Percentiles rank a stretch among this genome's conserved stretches.
Conservation (phyloP, 768 basidiomycete genomes). For the Amanita exitialis region DNA sequence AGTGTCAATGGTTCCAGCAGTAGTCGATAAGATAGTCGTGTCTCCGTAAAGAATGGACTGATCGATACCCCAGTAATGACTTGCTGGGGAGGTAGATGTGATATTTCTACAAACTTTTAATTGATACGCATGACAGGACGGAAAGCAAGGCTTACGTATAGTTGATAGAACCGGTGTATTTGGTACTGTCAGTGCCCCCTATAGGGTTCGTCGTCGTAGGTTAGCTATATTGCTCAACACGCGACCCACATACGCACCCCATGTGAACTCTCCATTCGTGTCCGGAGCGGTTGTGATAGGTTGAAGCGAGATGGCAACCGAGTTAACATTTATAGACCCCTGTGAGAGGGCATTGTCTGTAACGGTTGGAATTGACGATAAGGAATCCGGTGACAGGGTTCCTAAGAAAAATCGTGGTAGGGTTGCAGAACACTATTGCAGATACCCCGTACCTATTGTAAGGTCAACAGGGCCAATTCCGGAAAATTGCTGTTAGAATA, state of each 20-base stretch:
- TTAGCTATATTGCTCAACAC: slow-evolving; percentile 12
- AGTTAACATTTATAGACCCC: slow-evolving; percentile 27
- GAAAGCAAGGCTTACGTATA: slow-evolving; percentile 24
- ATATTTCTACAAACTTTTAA: slow-evolving; percentile 23
- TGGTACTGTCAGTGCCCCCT: slow-evolving; percentile 35
- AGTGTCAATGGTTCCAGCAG: slow-evolving; percentile 54
- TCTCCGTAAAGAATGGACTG: slow-evolving; percentile 43
- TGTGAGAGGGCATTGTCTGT: slow-evolving; percentile 39
- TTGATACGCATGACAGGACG: not conserved
- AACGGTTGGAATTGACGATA: slow-evolving; percentile 38
- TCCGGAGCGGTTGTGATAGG: slow-evolving; percentile 26
- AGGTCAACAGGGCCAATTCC: slow-evolving; percentile 60
- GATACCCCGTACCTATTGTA: slow-evolving; percentile 27
- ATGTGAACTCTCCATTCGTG: slow-evolving; percentile 44
- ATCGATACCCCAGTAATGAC: slow-evolving; percentile 50
- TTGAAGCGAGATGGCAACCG: slow-evolving; percentile 41
- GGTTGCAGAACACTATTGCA: not conserved
- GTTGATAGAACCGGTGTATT: slow-evolving; percentile 31
- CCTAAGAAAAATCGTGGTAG: slow-evolving; percentile 11
- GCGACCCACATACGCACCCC: slow-evolving; percentile 24
- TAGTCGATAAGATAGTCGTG: slow-evolving; percentile 31
- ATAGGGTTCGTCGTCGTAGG: slow-evolving; percentile 6
- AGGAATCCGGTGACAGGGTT: slow-evolving; percentile 22
- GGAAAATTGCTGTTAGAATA: not conserved
- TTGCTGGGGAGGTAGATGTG: slow-evolving; percentile 36